phyloP scores from a whole-genome alignment of 352 stramenopile species.

The Globisporangium uncinulatum region DNA sequence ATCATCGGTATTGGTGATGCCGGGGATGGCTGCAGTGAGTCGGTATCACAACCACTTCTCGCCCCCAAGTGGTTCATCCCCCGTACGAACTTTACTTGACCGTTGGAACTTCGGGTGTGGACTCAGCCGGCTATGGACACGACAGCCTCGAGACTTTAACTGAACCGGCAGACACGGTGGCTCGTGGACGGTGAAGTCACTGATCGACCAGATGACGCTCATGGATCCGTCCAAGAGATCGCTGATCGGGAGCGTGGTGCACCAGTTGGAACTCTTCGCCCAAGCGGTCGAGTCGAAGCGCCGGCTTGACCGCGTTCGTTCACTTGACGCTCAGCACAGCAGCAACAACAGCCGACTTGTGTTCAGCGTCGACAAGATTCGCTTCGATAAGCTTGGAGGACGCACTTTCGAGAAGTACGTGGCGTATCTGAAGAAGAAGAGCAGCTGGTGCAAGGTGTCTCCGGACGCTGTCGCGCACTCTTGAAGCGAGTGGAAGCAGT shows the following conservation, averaged over 20 bases:
- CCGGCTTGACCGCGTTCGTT: neutral
- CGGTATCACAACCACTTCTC: too few species aligned
- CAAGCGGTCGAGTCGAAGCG: neutral
- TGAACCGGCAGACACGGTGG: neutral
- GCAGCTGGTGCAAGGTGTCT: neutral
- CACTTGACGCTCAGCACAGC: neutral
- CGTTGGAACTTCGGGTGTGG: too few species aligned
- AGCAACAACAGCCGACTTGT: neutral
- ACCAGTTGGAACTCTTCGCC: neutral
- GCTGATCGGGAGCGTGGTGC: neutral
- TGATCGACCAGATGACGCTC: neutral
- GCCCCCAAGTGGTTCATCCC: conserved; percentile 1
- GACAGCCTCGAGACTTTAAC: neutral
- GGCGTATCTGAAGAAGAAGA: neutral
- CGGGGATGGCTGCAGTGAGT: too few species aligned
- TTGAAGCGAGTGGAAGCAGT: conserved; percentile 2
- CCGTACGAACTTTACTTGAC: conserved; percentile 3
- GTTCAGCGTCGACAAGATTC: neutral
- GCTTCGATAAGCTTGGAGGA: neutral
- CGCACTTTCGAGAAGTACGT: neutral
- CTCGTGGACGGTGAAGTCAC: neutral
- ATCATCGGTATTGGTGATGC: neutral
- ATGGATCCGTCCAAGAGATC: neutral
- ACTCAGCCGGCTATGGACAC: neutral
- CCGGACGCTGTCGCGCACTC: neutral